These are phyloP conservation scores for Westerdykella sp. DNA, from an alignment of 2,329 filamentous ascomycete species.

Conservation along the genomic window DNA sequence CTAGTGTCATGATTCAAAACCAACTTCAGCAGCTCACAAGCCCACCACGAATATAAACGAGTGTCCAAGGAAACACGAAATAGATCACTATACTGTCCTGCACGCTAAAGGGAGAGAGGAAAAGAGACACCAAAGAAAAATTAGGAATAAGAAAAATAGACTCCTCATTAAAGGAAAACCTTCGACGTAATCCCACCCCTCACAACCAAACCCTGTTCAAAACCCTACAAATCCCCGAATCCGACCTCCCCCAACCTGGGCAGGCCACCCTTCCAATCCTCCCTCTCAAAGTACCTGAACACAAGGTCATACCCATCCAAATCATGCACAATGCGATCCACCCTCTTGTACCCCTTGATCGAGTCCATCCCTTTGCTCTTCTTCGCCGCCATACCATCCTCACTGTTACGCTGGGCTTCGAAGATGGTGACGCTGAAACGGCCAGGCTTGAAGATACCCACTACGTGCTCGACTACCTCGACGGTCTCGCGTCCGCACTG, in stretches of 20 bases:
- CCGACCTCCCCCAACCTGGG: conserved; percentile 53
- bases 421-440: conserved; percentile 96
- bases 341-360: conserved; percentile 77
- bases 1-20: too few species aligned
- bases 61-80: too few species aligned
- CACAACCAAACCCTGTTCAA: too few species aligned
- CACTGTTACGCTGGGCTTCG: conserved; percentile 65
- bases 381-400: conserved; percentile 35
- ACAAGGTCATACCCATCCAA: conserved; percentile 96
- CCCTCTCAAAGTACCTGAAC: conserved; percentile 91
- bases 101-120: too few species aligned
- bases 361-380: conserved; percentile 59
- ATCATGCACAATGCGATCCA: conserved; percentile 94
- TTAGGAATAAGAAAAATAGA: too few species aligned
- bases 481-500: conserved; percentile 83
- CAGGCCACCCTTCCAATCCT: conserved; percentile 67
- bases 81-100: too few species aligned
- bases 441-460: conserved; percentile 94
- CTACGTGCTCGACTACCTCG: conserved; percentile 89
- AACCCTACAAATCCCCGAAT: not conserved
- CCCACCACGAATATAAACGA: too few species aligned
- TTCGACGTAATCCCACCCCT: too few species aligned
- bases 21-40: too few species aligned
- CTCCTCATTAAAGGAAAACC: too few species aligned
- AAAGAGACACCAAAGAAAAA: too few species aligned